phyloP scores from a whole-genome alignment of 2,329 filamentous ascomycete species.

The Coleophoma crateriformis region DNA sequence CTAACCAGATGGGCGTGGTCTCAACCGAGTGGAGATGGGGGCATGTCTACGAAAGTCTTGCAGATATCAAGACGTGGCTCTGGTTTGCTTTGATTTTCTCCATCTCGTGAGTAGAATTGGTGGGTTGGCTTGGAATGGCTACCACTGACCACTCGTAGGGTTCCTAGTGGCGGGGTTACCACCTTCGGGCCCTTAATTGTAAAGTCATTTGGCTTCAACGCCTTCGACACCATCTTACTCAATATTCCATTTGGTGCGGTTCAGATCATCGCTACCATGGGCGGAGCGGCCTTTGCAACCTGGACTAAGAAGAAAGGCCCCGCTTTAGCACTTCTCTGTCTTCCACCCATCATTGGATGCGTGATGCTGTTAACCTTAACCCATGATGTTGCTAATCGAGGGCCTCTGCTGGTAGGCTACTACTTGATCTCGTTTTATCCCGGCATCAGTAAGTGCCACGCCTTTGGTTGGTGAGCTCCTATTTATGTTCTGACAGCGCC shows the following conservation, averaged over 20 bases:
- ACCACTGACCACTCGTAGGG: not conserved
- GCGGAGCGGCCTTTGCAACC: constrained; percentile 49
- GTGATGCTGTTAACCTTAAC: constrained; percentile 46
- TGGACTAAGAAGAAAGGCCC: constrained; percentile 49
- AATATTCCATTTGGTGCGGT: constrained; percentile 57
- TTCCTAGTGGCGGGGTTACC: constrained; percentile 4
- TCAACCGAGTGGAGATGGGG: constrained; percentile 45
- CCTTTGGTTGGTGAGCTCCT: not conserved
- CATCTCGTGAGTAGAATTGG: constrained; percentile 11
- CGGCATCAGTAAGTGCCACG: constrained; percentile 38
- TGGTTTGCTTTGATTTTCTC: constrained; percentile 24
- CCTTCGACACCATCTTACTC: constrained; percentile 40
- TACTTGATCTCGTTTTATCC: constrained; percentile 50
- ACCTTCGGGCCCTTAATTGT: constrained; percentile 34
- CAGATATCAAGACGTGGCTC: constrained; percentile 30
- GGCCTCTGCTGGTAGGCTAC: constrained; percentile 45
- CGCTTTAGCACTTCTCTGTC: constrained; percentile 45
- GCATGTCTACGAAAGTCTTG: constrained; percentile 33
- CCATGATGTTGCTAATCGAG: constrained; percentile 38
- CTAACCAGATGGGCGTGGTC: constrained; percentile 49
- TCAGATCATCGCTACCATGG: constrained; percentile 54
- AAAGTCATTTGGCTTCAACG: constrained; percentile 33
- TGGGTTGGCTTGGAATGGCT: constrained; percentile 2
- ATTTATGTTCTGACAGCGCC: constrained; percentile 37
- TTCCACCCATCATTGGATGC: constrained; percentile 51